phyloP scores from a whole-genome alignment of 139 green algal genomes.

The Micractinium sp. region DNA sequence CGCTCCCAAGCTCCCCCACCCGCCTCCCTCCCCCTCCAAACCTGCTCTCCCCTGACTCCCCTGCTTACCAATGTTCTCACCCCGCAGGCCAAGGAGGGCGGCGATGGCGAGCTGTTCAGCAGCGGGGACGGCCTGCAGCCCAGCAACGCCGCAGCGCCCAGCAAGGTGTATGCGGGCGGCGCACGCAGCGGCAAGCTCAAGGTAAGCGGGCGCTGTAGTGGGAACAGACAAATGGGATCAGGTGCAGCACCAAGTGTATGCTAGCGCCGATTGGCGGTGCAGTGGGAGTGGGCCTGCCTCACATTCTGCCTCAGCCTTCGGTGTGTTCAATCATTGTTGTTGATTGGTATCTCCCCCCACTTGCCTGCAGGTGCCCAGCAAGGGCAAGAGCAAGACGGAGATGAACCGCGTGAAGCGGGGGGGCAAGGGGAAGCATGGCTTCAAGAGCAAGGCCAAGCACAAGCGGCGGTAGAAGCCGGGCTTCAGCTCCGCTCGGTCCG shows the following conservation, averaged over 20 bases:
- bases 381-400: constrained; percentile 42
- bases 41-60: too few species aligned
- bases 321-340: background rate
- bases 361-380: background rate
- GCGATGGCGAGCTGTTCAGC: constrained; percentile 39
- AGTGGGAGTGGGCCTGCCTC: too few species aligned
- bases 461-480: constrained; percentile 49
- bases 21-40: too few species aligned
- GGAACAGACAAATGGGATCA: too few species aligned
- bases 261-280: too few species aligned
- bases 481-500: too few species aligned
- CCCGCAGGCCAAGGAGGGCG: background rate
- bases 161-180: constrained; percentile 63
- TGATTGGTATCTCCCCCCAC: background rate
- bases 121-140: constrained; percentile 42
- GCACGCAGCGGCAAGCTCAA: constrained; percentile 43
- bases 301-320: background rate
- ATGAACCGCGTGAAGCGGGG: constrained; percentile 65
- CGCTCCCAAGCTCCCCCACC: too few species aligned
- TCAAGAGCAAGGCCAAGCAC: constrained; percentile 85
- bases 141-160: background rate
- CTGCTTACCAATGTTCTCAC: too few species aligned
- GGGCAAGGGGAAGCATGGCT: constrained; percentile 72
- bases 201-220: too few species aligned
- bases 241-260: too few species aligned